Percentiles rank a stretch among this genome's conserved stretches.
Evolutionary conservation across 2,329 filamentous ascomycete species (phyloP).

Genomic region (Colletotrichum incanum): DNA sequence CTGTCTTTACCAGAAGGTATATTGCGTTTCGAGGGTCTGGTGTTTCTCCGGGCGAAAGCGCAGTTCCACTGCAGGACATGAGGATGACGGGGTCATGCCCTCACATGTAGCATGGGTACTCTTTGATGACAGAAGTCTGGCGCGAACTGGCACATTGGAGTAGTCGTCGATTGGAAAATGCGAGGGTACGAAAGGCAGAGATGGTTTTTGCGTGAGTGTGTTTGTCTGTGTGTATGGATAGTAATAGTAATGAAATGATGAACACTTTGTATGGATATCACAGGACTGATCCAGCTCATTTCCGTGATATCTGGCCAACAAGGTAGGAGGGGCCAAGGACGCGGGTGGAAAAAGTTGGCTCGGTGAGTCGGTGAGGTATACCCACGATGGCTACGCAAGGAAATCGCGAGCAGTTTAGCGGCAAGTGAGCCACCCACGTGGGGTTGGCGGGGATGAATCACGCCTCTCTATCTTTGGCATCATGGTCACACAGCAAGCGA

Average conservation of each 20-base stretch:
- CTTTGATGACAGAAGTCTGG: conserved; percentile 13
- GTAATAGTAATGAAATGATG: conserved; percentile 43
- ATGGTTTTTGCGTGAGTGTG: conserved; percentile 13
- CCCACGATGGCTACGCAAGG: neutral
- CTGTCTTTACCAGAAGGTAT: conserved; percentile 28
- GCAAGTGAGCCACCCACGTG: conserved; percentile 34
- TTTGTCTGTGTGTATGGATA: conserved; percentile 41
- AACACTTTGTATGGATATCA: neutral
- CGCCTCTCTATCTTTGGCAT: conserved; percentile 5
- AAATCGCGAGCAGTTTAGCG: neutral
- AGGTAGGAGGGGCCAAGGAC: neutral
- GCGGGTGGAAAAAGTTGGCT: neutral
- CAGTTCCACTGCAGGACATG: conserved; percentile 9
- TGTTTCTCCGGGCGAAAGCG: conserved; percentile 10
- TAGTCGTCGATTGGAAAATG: conserved; percentile 33
- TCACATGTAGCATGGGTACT: conserved; percentile 29
- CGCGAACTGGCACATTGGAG: conserved; percentile 17
- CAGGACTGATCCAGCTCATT: neutral
- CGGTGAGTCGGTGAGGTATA: conserved; percentile 13
- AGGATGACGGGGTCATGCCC: conserved; percentile 4
- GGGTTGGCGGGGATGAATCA: conserved; percentile 16
- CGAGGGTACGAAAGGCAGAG: conserved; percentile 18
- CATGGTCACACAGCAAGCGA: conserved; percentile 17
- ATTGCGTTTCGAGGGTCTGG: conserved; percentile 2
- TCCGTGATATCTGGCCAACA: neutral